A percentile compares a stretch with the other conserved stretches of the same genome.
These are phyloP conservation scores for Aureobasidium sp. DNA, from an alignment of 2,329 filamentous ascomycete species.

Conservation along the genomic window DNA sequence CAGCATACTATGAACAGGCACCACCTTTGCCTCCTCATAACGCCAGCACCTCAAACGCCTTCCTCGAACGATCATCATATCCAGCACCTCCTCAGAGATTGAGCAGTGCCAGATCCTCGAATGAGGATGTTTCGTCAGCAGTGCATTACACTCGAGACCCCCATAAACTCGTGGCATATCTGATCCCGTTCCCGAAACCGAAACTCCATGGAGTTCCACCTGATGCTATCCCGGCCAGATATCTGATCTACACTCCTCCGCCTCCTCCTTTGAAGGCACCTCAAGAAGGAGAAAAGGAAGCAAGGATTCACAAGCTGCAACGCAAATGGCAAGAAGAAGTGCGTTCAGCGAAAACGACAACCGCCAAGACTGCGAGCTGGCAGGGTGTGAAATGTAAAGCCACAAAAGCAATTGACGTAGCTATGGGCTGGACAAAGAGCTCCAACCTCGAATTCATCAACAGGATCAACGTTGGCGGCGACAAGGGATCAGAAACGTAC, in stretches of 20 bases:
- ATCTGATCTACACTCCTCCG: conserved; percentile 38
- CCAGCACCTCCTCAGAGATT: not conserved
- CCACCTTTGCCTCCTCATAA: not conserved
- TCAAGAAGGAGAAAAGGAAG: conserved; percentile 34
- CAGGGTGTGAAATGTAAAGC: conserved; percentile 35
- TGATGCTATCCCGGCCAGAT: conserved; percentile 31
- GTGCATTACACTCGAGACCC: conserved; percentile 35
- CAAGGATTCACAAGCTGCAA: conserved; percentile 34
- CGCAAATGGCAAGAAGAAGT: conserved; percentile 40
- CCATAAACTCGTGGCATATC: conserved; percentile 34
- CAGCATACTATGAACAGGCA: not conserved
- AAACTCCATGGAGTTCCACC: conserved; percentile 25
- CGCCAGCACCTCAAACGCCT: not conserved
- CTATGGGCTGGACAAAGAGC: conserved; percentile 32
- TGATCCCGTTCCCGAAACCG: conserved; percentile 38
- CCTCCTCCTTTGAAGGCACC: conserved; percentile 34
- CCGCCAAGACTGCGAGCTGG: conserved; percentile 34
- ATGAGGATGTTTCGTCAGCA: conserved; percentile 24
- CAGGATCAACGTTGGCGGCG: conserved; percentile 25
- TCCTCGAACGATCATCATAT: not conserved
- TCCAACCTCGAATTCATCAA: conserved; percentile 38
- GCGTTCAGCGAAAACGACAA: conserved; percentile 32
- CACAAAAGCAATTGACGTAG: conserved; percentile 33
- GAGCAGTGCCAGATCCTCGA: not conserved
- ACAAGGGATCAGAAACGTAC: conserved; percentile 19